Percentiles rank a stretch among this genome's conserved stretches.
These are phyloP conservation scores for Aulographum hederae DNA, from an alignment of 2,329 filamentous ascomycete genomes.

Conservation along the genomic window DNA sequence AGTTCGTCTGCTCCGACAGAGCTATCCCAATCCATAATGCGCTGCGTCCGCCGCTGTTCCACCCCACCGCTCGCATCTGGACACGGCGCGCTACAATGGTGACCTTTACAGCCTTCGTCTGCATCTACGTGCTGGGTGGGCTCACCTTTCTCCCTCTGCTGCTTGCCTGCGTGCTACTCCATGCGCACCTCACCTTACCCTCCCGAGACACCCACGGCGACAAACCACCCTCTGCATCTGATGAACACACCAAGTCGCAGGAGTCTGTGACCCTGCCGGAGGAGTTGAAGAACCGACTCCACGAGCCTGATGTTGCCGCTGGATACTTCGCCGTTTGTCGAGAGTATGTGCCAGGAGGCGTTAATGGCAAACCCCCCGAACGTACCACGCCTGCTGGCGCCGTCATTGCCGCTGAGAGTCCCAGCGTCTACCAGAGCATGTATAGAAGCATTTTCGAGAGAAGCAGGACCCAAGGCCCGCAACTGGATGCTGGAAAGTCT, in stretches of 20 bases:
- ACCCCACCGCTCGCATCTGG: too few species aligned
- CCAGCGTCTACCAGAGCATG: constrained; percentile 96
- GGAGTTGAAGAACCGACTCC: constrained; percentile 35
- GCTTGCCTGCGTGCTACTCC: constrained; percentile 38
- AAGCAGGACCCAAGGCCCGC: constrained; percentile 36
- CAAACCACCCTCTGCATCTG: constrained; percentile 22
- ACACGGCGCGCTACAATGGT: constrained; percentile 10
- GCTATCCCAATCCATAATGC: too few species aligned
- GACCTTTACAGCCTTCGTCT: constrained; percentile 37
- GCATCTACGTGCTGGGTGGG: constrained; percentile 71
- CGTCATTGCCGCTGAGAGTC: constrained; percentile 61
- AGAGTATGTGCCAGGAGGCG: constrained; percentile 78
- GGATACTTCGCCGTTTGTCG: constrained; percentile 92
- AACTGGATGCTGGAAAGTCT: constrained; percentile 32
- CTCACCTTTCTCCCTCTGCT: constrained; percentile 71
- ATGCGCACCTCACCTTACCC: constrained; percentile 53
- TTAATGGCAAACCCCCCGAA: constrained; percentile 86
- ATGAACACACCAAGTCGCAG: neutral
- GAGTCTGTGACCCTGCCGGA: constrained; percentile 34
- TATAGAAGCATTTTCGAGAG: constrained; percentile 91
- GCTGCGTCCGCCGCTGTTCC: too few species aligned
- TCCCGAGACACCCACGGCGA: constrained; percentile 1
- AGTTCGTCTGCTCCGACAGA: too few species aligned
- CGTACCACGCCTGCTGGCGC: constrained; percentile 64
- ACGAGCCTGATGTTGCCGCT: constrained; percentile 62